Base-by-base conservation (phyloP, 352 stramenopile genomes). In the Globisporangium viniferum region DNA sequence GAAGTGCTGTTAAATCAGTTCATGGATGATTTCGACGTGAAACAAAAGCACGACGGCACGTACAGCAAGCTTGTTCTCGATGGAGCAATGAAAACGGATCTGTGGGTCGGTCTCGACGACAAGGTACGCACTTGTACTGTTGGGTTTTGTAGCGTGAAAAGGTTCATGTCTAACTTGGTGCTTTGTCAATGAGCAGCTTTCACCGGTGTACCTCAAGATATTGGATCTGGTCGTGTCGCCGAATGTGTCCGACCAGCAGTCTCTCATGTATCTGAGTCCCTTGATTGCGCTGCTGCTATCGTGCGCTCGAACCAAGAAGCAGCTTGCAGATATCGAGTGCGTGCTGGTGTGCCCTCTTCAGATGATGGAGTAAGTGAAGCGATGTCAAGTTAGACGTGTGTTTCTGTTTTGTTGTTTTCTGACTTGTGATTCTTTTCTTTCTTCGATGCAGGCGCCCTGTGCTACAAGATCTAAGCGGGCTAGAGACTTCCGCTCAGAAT, bases 311-410 rank as follows among this genome's bases (percentile, higher is more conserved):
- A 75, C 71, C 36, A 74, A 61, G 14, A 69, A 67, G 3, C 54
- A 70, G 46, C 59, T 86, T 2, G 27, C 61, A 15, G 70, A 74
- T 18, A 82, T 87, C n/a, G 76, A 86, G 31, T 79, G 74, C 24
- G 69, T 90, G 0, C 59, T 90, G 20, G 70, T 88, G 15, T 90
- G 81, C 41, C 81, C 81, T 1, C 75, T 90, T 48, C 77, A 85
- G 35, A 58, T 90, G 46, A 80, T 88, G 64, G 80, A 89, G 81
- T 90, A 81, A 39, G 77, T 80, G 7, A 36, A 5, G 27, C 39
- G 18, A 24, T 46, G 0, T 74, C 31, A 46, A 48, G 22, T 48
- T 63, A 29, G 62, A 24, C 24, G 20, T 20, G 2, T 27, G 15
- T 46, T 57, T 14, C 29, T 46, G 31, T 59, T 27, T 54, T 46